Conservation (phyloP, 2,329 filamentous ascomycete genomes). For the Xylaria sp. region DNA sequence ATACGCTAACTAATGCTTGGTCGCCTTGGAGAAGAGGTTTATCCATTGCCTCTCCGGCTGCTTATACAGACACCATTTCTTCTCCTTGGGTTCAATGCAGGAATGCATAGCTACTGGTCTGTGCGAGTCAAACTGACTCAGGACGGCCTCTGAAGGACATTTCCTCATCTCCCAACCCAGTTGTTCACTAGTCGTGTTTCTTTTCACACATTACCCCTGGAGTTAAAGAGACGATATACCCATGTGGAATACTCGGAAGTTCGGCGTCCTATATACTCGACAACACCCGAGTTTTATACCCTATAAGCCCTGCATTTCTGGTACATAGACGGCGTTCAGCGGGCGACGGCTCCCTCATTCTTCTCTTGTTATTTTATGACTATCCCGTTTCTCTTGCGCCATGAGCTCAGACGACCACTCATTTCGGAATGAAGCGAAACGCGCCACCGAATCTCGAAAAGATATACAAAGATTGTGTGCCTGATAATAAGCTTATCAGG, state of each 20-base stretch:
- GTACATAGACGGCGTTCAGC: slow-evolving; percentile 30
- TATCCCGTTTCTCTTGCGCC: slow-evolving; percentile 3
- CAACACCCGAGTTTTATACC: slow-evolving; percentile 22
- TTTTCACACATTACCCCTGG: slow-evolving; percentile 17
- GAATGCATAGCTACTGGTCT: background rate
- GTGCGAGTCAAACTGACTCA: background rate
- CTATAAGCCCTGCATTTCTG: slow-evolving; percentile 22
- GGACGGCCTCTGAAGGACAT: background rate
- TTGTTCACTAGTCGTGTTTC: slow-evolving; percentile 6
- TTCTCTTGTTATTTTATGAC: background rate
- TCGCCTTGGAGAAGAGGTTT: background rate
- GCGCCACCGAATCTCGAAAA: background rate
- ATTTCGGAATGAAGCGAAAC: background rate
- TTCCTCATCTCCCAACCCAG: background rate
- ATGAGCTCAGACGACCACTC: background rate
- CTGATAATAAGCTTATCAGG: background rate
- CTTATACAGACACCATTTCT: background rate
- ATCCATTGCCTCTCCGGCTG: background rate
- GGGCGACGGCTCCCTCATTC: slow-evolving; percentile 13
- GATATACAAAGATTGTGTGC: background rate
- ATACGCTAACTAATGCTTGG: background rate
- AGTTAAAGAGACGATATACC: slow-evolving; percentile 27
- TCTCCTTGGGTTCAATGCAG: background rate
- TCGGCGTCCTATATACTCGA: slow-evolving; percentile 19
- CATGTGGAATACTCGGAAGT: slow-evolving; percentile 18